phyloP scores from a whole-genome alignment of 345 rosid genomes.

The Acer yangbiense region DNA sequence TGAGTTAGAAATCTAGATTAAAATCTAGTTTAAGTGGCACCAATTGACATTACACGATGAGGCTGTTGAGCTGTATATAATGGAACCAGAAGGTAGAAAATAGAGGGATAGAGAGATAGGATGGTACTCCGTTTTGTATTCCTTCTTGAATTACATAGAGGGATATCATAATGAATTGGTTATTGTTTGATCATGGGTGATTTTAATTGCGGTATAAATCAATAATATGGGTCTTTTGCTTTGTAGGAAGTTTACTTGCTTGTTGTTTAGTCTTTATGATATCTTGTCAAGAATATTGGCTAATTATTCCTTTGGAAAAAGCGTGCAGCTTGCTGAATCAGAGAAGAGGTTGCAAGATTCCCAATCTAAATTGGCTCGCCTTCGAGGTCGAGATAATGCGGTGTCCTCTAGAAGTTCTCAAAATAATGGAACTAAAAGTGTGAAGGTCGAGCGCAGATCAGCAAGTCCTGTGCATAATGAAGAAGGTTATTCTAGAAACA shows the following conservation, averaged over 20 bases:
- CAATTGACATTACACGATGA: not conserved
- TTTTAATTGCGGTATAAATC: not conserved
- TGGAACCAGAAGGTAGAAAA: not conserved
- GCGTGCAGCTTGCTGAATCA: constrained; percentile 63
- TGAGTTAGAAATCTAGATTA: not conserved
- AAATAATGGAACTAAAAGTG: constrained; percentile 29
- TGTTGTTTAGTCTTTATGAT: not conserved
- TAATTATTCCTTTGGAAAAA: constrained; percentile 13
- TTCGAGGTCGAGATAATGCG: constrained; percentile 42
- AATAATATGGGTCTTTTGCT: not conserved
- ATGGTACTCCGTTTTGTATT: not conserved
- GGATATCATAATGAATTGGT: not conserved
- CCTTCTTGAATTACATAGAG: not conserved
- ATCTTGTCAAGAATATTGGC: not conserved
- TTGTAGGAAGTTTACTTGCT: not conserved
- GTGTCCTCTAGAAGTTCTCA: constrained; percentile 25
- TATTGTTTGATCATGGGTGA: not conserved
- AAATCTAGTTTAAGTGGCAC: not conserved
- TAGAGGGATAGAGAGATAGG: not conserved
- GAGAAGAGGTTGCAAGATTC: constrained; percentile 62
- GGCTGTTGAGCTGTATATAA: not conserved
- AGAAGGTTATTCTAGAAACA: constrained; percentile 34
- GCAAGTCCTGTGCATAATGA: constrained; percentile 30
- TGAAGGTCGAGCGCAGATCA: constrained; percentile 38
- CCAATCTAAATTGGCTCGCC: constrained; percentile 54